phyloP scores from a whole-genome alignment of 768 basidiomycete species.

The Rhodotorula sphaerocarpa region DNA sequence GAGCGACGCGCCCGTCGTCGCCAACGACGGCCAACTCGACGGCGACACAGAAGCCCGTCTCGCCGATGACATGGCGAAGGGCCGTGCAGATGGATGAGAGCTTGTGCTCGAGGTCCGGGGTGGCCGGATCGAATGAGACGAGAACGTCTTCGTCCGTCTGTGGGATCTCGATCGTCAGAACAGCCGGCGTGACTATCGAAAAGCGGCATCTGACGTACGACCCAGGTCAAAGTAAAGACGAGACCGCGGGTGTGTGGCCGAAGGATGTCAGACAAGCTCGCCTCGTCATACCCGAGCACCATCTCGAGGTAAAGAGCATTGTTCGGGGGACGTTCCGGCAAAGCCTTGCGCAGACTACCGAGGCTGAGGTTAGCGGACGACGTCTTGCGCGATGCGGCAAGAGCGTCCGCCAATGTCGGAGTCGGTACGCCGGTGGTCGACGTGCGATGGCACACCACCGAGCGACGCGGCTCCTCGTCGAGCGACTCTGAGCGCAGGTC shows the following conservation, averaged over 20 bases:
- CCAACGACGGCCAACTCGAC: slow-evolving; percentile 21
- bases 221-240: slow-evolving; percentile 32
- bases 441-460: slow-evolving; percentile 33
- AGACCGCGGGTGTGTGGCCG: slow-evolving; percentile 25
- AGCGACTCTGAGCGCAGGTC: slow-evolving; percentile 76
- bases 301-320: slow-evolving; percentile 37
- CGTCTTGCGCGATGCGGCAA: slow-evolving; percentile 14
- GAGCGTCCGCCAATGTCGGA: slow-evolving; percentile 31
- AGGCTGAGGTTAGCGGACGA: slow-evolving; percentile 23
- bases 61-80: slow-evolving; percentile 9
- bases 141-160: slow-evolving; percentile 39
- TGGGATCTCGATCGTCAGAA: background rate
- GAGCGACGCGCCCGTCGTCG: slow-evolving; percentile 28
- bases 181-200: background rate
- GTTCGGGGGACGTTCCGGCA: slow-evolving; percentile 20
- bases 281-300: slow-evolving; percentile 37
- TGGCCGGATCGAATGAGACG: slow-evolving; percentile 16
- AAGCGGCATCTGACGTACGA: slow-evolving; percentile 21
- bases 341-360: slow-evolving; percentile 21
- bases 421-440: slow-evolving; percentile 27
- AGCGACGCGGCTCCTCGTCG: slow-evolving; percentile 77
- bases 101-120: slow-evolving; percentile 27
- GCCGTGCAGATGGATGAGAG: slow-evolving; percentile 5
- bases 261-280: slow-evolving; percentile 26
- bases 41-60: slow-evolving; percentile 31